Conservation (phyloP, 2,329 filamentous ascomycete species). For the Dactylellina drechsleri region DNA sequence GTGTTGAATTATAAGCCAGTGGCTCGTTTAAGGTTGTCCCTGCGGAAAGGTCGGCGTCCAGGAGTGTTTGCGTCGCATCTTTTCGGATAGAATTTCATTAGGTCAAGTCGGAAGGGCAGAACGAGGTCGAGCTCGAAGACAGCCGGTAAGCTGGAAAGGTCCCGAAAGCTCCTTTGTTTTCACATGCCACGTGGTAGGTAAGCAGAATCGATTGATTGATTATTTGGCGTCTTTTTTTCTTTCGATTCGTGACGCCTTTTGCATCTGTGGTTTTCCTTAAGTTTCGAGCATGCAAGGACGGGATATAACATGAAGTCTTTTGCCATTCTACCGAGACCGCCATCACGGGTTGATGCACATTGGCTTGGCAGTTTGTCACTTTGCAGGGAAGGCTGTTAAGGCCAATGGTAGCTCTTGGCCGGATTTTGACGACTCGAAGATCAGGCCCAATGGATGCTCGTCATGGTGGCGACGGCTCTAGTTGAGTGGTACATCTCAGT, state of each 20-base stretch:
- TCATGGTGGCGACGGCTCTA: constrained; percentile 27
- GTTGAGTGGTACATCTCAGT: constrained; percentile 5
- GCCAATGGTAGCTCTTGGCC: constrained; percentile 22
- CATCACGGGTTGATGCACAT: constrained; percentile 43
- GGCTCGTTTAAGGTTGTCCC: neutral
- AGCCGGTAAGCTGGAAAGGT: constrained; percentile 18
- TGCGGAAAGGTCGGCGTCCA: neutral
- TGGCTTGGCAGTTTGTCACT: constrained; percentile 41
- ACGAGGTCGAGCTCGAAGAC: neutral
- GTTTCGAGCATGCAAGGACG: constrained; percentile 25
- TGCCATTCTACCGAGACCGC: constrained; percentile 14
- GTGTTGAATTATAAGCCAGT: neutral
- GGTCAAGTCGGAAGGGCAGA: no score
- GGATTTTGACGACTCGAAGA: constrained; percentile 7
- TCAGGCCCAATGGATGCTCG: constrained; percentile 42
- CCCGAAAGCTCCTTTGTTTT: constrained; percentile 11
- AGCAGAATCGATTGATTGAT: constrained; percentile 7
- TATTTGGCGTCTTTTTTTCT: constrained; percentile 17
- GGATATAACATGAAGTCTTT: constrained; percentile 21
- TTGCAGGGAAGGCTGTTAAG: constrained; percentile 22
- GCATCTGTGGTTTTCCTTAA: neutral
- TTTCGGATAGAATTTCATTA: neutral
- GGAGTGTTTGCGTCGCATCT: neutral
- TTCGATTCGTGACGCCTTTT: neutral
- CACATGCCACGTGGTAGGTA: constrained; percentile 38